Conservation (phyloP, 2,329 filamentous ascomycete species). For the Lachnellula cervina region DNA sequence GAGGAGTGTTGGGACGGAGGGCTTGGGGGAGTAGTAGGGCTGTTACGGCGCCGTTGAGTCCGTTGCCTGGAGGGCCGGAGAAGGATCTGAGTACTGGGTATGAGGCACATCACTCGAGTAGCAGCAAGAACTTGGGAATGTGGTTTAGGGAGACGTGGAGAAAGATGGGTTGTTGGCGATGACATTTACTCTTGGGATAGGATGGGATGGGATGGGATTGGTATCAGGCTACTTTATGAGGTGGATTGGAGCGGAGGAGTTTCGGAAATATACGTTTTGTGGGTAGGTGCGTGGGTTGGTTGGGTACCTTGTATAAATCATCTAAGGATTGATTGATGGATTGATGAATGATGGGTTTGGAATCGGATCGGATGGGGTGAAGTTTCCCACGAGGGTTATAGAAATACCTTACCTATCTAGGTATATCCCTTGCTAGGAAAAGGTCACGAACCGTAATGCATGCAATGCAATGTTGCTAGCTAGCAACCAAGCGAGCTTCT, state of each 20-base stretch:
- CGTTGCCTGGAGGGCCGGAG: slow-evolving; percentile 23
- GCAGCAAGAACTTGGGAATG: not conserved
- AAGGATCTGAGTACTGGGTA: slow-evolving; percentile 16
- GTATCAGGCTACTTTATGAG: not conserved
- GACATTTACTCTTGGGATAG: not conserved
- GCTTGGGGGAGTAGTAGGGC: slow-evolving; percentile 25
- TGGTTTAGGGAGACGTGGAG: slow-evolving; percentile 12
- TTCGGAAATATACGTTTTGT: not conserved
- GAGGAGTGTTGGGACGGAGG: slow-evolving; percentile 5
- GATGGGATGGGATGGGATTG: not conserved
- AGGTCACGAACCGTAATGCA: too few relatives aligned
- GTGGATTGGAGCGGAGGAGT: not conserved
- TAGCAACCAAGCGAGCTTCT: too few relatives aligned
- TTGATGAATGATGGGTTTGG: not conserved
- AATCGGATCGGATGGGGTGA: too few relatives aligned
- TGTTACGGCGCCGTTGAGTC: slow-evolving; percentile 28
- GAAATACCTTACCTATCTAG: too few relatives aligned
- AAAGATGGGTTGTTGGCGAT: slow-evolving; percentile 17
- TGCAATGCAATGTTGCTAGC: too few relatives aligned
- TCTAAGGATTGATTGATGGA: not conserved
- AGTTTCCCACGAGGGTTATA: too few relatives aligned
- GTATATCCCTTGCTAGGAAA: too few relatives aligned
- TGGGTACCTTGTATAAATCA: not conserved
- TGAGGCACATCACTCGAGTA: not conserved
- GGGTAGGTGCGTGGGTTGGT: not conserved